phyloP scores from a whole-genome alignment of 1,284 basidiomycete genomes.

The Puccinia polysora region DNA sequence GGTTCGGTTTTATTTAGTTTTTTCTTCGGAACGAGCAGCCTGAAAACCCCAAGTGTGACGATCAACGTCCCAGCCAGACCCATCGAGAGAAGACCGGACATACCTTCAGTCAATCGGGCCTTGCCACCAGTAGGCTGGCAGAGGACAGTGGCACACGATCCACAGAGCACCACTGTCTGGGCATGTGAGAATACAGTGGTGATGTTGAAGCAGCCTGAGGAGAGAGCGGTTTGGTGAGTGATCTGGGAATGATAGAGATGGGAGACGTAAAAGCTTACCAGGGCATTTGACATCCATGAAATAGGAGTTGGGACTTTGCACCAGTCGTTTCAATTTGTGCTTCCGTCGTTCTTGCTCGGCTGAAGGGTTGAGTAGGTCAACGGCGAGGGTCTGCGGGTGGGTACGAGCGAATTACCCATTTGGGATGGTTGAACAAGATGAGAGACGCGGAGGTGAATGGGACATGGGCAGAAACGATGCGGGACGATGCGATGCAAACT shows the following conservation, averaged over 20 bases:
- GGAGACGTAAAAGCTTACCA: constrained; percentile 57
- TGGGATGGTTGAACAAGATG: not conserved
- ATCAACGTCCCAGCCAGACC: not conserved
- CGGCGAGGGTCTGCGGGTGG: constrained; percentile 77
- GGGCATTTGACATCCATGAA: constrained; percentile 99
- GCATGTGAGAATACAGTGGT: constrained; percentile 61
- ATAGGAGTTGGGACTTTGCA: constrained; percentile 85
- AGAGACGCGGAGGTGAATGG: not conserved
- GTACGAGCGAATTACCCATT: not conserved
- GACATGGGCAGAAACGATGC: not conserved
- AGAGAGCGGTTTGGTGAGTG: not conserved
- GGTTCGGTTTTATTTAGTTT: too few species aligned
- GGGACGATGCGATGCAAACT: too few species aligned
- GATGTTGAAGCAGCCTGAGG: constrained; percentile 71
- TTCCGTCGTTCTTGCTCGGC: constrained; percentile 77
- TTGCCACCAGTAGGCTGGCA: constrained; percentile 99
- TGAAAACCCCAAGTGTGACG: constrained; percentile 50
- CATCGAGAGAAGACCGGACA: constrained; percentile 52
- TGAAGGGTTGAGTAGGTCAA: constrained; percentile 97
- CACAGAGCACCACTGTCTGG: constrained; percentile 57
- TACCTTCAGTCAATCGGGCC: constrained; percentile 95
- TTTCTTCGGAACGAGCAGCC: constrained; percentile 62
- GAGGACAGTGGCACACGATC: constrained; percentile 86
- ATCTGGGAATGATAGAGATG: not conserved
- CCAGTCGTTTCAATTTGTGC: constrained; percentile 94